Percentiles rank a stretch among this genome's conserved stretches.
phyloP scores from a whole-genome alignment of 1,284 basidiomycete species.

The Tetrapyrgos nigripes region DNA sequence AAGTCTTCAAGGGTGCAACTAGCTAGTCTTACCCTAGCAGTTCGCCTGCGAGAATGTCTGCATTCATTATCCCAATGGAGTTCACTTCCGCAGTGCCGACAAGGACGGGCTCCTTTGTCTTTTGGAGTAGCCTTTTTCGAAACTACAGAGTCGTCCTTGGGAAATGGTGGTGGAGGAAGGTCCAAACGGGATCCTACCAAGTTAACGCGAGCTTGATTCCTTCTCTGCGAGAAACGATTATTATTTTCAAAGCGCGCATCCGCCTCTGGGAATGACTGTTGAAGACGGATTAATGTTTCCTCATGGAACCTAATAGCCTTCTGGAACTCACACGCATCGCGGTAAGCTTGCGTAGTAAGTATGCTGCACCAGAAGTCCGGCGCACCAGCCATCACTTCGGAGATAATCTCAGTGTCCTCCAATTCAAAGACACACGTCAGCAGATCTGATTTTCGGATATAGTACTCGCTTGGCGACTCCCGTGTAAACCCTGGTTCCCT shows the following conservation, averaged over 20 bases:
- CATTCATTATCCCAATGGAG: conserved; percentile 44
- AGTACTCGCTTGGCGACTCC: conserved; percentile 22
- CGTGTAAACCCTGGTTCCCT: conserved; percentile 26
- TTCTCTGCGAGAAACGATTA: not conserved
- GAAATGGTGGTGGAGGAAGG: conserved; percentile 24
- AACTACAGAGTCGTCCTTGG: conserved; percentile 35
- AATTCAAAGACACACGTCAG: conserved; percentile 8
- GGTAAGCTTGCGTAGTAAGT: conserved; percentile 21
- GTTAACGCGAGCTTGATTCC: not conserved
- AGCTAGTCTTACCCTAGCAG: conserved; percentile 15
- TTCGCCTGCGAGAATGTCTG: conserved; percentile 24
- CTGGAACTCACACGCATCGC: conserved; percentile 20
- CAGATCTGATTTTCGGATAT: conserved; percentile 17
- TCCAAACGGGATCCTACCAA: not conserved
- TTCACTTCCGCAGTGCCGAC: conserved; percentile 41
- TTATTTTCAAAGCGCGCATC: not conserved
- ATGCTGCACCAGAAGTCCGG: conserved; percentile 26
- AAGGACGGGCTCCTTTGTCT: conserved; percentile 34
- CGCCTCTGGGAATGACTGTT: not conserved
- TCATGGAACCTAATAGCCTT: conserved; percentile 26
- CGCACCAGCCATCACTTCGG: conserved; percentile 28
- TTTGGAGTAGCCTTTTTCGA: conserved; percentile 34
- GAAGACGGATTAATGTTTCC: conserved; percentile 12
- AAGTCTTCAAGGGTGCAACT: conserved; percentile 14
- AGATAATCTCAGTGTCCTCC: conserved; percentile 24